phyloP scores from a whole-genome alignment of 352 stramenopile genomes.

The Pythium rishiriense region DNA sequence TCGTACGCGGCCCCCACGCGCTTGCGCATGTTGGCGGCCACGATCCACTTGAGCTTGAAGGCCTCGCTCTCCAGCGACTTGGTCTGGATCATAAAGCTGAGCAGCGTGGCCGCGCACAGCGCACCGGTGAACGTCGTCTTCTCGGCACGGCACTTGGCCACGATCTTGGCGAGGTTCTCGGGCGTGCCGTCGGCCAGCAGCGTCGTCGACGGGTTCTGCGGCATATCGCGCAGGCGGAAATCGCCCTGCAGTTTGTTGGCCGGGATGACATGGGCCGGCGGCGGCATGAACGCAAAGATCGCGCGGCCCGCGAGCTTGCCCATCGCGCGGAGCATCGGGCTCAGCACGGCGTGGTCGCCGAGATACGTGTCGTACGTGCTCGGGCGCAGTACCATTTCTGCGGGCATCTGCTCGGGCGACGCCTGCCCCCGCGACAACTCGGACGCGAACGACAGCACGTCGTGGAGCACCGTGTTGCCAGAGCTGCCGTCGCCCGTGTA shows the following conservation, averaged over 20 bases:
- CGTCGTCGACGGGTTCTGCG: conserved; percentile 30
- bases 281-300: neutral
- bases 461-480: conserved; percentile 37
- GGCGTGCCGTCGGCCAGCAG: conserved; percentile 40
- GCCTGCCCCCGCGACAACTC: conserved; percentile 28
- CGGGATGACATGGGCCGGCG: conserved; percentile 30
- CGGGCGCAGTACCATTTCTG: conserved; percentile 15
- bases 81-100: conserved; percentile 9
- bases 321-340: neutral
- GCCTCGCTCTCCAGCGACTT: conserved; percentile 16
- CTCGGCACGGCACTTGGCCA: conserved; percentile 41
- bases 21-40: conserved; percentile 50
- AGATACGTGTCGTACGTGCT: conserved; percentile 30
- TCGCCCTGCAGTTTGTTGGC: conserved; percentile 33
- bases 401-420: neutral
- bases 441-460: conserved; percentile 32
- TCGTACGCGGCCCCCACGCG: conserved; percentile 36
- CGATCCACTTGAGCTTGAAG: conserved; percentile 42
- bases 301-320: neutral
- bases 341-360: neutral
- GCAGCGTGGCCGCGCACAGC: conserved; percentile 30
- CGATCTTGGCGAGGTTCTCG: conserved; percentile 33
- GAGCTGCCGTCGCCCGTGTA: conserved; percentile 46
- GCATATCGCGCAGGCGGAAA: conserved; percentile 27
- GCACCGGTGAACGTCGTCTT: conserved; percentile 39